A percentile compares a stretch with the other conserved stretches of the same genome.
phyloP scores from a whole-genome alignment of 345 rosid genomes.

The Mallotus nudiflorus region DNA sequence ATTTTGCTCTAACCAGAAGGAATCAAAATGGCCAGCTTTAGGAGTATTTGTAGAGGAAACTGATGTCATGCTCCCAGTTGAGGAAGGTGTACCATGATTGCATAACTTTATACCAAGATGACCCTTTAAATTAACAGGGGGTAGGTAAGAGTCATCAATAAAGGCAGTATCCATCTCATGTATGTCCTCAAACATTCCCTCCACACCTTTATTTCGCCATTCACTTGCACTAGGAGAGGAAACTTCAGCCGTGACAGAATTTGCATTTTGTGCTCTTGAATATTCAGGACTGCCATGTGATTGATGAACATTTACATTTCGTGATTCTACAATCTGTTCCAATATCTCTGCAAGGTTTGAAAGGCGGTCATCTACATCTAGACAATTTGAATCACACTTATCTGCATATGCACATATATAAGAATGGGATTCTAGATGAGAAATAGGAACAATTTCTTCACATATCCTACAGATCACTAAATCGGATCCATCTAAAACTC shows the following conservation, averaged over 20 bases:
- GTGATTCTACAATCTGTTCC: conserved; percentile 69
- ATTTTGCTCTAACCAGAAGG: conserved; percentile 71
- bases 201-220: conserved; percentile 76
- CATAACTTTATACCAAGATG: conserved; percentile 56
- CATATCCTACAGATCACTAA: conserved; percentile 75
- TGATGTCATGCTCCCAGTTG: conserved; percentile 80
- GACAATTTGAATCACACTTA: conserved; percentile 69
- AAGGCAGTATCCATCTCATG: conserved; percentile 88
- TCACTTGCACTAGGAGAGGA: conserved; percentile 73
- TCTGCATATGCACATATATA: conserved; percentile 90
- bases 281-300: conserved; percentile 60
- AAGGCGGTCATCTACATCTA: conserved; percentile 70
- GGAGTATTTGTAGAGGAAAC: conserved; percentile 79
- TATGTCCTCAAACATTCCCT: conserved; percentile 89
- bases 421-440: conserved; percentile 74
- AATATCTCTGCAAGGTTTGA: conserved; percentile 69
- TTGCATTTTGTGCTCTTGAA: conserved; percentile 36
- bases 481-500: conserved; percentile 42
- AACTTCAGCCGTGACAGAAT: conserved; percentile 50
- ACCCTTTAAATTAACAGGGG: conserved; percentile 48
- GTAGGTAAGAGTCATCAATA: conserved; percentile 59
- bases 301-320: conserved; percentile 45
- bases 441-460: conserved; percentile 69
- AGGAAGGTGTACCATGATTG: conserved; percentile 63
- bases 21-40: conserved; percentile 70